These are phyloP conservation scores for Dictyophora rubrovolvata DNA, from an alignment of 768 basidiomycete genomes.

Conservation along the genomic window DNA sequence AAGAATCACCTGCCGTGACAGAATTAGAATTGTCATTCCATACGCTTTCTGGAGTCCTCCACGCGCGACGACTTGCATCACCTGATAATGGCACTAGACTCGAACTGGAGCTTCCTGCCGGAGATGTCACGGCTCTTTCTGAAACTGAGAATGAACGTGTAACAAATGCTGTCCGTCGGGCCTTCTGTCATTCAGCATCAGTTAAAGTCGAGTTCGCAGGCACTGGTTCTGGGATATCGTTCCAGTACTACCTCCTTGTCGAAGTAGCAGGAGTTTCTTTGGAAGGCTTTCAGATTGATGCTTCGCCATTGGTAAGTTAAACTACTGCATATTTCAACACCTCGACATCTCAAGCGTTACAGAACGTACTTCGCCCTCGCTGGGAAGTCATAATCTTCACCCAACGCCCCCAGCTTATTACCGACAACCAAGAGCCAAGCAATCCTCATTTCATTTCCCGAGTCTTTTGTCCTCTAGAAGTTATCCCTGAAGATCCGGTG, in stretches of 20 bases:
- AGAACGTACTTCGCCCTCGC: conserved; percentile 24
- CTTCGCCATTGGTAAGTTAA: conserved; percentile 14
- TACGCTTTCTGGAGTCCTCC: conserved; percentile 14
- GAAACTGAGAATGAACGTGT: conserved; percentile 6
- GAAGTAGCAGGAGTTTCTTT: conserved; percentile 11
- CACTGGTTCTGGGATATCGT: conserved; percentile 5
- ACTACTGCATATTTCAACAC: neutral
- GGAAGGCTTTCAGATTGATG: neutral
- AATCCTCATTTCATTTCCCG: conserved; percentile 32
- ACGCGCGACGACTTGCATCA: conserved; percentile 6
- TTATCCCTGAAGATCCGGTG: conserved; percentile 36
- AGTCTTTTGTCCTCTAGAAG: conserved; percentile 33
- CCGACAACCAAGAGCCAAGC: conserved; percentile 13
- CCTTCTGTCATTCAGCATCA: neutral
- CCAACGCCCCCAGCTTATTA: conserved; percentile 20
- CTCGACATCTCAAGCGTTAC: conserved; percentile 6
- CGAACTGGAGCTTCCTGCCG: conserved; percentile 19
- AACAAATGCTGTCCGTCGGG: conserved; percentile 3
- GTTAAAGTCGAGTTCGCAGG: conserved; percentile 14
- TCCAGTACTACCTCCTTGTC: conserved; percentile 14
- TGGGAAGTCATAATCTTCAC: conserved; percentile 32
- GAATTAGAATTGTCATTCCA: neutral
- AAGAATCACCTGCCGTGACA: conserved; percentile 3
- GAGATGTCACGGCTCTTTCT: conserved; percentile 1
- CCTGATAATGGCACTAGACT: conserved; percentile 5